Base-by-base conservation (phyloP, 352 stramenopile species). In the Phytopythium kandeliae region DNA sequence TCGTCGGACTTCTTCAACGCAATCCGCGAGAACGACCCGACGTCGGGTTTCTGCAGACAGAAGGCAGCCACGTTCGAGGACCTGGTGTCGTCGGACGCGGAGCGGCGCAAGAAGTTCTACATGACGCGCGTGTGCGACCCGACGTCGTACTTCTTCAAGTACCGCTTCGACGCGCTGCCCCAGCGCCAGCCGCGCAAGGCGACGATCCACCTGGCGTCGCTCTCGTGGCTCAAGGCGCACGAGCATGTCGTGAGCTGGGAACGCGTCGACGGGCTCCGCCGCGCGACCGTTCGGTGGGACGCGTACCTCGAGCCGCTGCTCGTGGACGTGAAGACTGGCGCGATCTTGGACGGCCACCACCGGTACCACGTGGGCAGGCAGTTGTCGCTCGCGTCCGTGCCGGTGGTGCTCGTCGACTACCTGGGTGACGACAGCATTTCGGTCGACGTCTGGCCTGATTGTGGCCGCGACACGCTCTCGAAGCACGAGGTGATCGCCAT, bases 81-180 rank as follows among this genome's bases (percentile, higher is more conserved):
- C 46, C 55, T 94, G 45, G 60, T 94, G 25, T 85, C 78, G 25
- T 74, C 69, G 36, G 72, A 85, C 45, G 74, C 71, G 7, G 66
- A 68, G 24, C 62, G 63, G 30, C 76, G 78, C 16, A 65, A 90
- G 51, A 89, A 88, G 41, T 94, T 94, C 62, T 92, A 88, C 56
- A 58, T 86, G 37, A 91, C 81, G 48, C 84, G 84, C 49, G 81
- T 94, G 35, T 77, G 77, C 28, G 84, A 94, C 45, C 84, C 84
- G n/a, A 94, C 84, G 33, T 94, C 84, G 37, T 94, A 94, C 62
- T 94, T 94, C 24, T 94, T 88, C 84, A 94, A 94, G 65, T 94
- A 88, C 71, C 80, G 82, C 55, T 89, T 94, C 38, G 78, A 92
- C 44, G 72, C 77, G 36, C 71, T 57, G 21, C 78, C 70, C 17